Evolutionary conservation across 2,329 filamentous ascomycete species (phyloP).

Genomic region (Plenodomus tracheiphilus): DNA sequence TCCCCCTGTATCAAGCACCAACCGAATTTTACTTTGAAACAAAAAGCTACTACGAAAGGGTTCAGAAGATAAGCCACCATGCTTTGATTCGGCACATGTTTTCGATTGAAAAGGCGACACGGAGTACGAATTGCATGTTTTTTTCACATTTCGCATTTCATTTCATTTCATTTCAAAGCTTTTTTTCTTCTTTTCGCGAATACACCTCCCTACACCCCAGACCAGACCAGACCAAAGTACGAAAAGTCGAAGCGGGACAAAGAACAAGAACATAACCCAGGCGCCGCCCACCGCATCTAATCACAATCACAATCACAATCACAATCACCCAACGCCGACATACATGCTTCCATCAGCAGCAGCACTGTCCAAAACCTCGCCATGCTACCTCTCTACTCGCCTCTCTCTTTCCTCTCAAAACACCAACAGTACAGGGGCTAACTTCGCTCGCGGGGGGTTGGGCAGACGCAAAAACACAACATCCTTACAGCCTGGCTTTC

Average conservation of each 20-base stretch:
- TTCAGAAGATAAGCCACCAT: no score
- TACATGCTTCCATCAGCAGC: slow-evolving; percentile 1
- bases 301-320: no score
- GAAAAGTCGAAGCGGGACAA: no score
- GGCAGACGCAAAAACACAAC: slow-evolving; percentile 1
- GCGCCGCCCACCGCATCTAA: neutral
- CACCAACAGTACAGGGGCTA: neutral
- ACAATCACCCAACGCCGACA: neutral
- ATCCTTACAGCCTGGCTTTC: slow-evolving; percentile 6
- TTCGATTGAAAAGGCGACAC: no score
- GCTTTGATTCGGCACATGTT: no score
- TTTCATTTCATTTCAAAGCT: no score
- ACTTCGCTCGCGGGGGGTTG: neutral
- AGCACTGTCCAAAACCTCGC: slow-evolving; percentile 4
- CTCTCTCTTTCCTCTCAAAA: slow-evolving; percentile 8
- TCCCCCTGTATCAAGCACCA: no score
- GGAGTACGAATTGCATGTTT: no score
- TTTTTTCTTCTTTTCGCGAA: no score
- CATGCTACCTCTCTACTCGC: slow-evolving; percentile 3
- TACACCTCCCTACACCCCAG: neutral
- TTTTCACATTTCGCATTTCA: no score
- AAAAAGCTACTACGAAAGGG: no score
- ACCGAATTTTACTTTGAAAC: no score
- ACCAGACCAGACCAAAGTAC: neutral
- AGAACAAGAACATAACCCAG: neutral